A percentile compares a stretch with the other conserved stretches of the same genome.
These are phyloP conservation scores for Ophiostoma angusticollis DNA, from an alignment of 2,329 filamentous ascomycete genomes.

Conservation along the genomic window DNA sequence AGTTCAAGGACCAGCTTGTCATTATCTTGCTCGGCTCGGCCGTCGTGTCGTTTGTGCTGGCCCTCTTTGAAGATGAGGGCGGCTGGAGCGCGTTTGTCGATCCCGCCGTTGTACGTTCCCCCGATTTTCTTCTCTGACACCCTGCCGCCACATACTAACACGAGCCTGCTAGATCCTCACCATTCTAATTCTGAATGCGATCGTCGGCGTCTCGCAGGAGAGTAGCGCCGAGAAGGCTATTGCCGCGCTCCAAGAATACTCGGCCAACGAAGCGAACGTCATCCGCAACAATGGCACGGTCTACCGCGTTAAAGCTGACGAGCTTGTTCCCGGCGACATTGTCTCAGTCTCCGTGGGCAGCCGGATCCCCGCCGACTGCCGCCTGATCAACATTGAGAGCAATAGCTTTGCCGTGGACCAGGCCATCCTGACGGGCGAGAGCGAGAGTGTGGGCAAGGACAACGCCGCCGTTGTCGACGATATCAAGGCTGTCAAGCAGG, in stretches of 20 bases:
- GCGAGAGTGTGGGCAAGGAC: slow-evolving; percentile 90
- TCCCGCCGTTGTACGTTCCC: slow-evolving; percentile 67
- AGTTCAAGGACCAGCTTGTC: slow-evolving; percentile 98
- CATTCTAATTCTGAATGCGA: slow-evolving; percentile 89
- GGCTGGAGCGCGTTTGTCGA: slow-evolving; percentile 98
- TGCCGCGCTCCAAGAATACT: slow-evolving; percentile 95
- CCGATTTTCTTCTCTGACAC: background rate
- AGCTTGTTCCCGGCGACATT: slow-evolving; percentile 89
- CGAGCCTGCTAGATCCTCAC: slow-evolving; percentile 63
- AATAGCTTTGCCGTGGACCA: slow-evolving; percentile 97
- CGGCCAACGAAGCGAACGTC: slow-evolving; percentile 93
- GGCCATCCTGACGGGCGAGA: slow-evolving; percentile 93
- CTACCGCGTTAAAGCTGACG: slow-evolving; percentile 83
- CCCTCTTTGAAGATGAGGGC: slow-evolving; percentile 82
- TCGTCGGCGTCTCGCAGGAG: slow-evolving; percentile 96
- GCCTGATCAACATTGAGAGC: slow-evolving; percentile 79
- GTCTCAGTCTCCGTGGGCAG: slow-evolving; percentile 81
- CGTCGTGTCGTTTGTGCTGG: slow-evolving; percentile 83
- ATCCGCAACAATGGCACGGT: slow-evolving; percentile 67
- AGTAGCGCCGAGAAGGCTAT: slow-evolving; percentile 98
- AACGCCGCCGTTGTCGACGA: slow-evolving; percentile 54
- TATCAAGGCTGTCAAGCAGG: slow-evolving; percentile 81
- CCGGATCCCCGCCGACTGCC: slow-evolving; percentile 88
- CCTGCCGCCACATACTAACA: slow-evolving; percentile 3
- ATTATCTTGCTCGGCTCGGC: slow-evolving; percentile 89